Percentiles rank a stretch among this genome's conserved stretches.
These are phyloP conservation scores for Lactarius sanguifluus DNA, from an alignment of 768 basidiomycete species.

Conservation along the genomic window DNA sequence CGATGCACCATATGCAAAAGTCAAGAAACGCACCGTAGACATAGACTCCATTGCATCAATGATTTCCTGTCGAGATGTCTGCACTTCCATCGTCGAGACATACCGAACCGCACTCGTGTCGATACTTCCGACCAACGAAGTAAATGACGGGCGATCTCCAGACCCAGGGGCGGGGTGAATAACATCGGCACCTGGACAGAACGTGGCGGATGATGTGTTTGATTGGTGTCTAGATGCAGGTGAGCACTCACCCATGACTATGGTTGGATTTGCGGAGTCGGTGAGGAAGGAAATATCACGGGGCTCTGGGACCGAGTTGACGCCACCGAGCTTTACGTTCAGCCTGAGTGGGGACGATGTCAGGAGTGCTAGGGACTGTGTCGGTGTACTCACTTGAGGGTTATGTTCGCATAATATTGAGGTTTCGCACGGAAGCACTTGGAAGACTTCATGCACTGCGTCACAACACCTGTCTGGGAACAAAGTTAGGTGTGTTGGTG, in stretches of 20 bases:
- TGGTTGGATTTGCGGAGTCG: conserved; percentile 71
- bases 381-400: conserved; percentile 58
- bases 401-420: conserved; percentile 82
- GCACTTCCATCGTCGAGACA: conserved; percentile 57
- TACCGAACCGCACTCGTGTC: conserved; percentile 78
- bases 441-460: conserved; percentile 69
- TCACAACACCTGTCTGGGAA: conserved; percentile 66
- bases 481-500: conserved; percentile 9
- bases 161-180: conserved; percentile 85
- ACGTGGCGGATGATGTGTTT: neutral
- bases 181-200: conserved; percentile 66
- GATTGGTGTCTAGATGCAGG: neutral
- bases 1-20: neutral
- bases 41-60: conserved; percentile 69
- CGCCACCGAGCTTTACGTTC: conserved; percentile 83
- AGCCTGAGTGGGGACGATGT: conserved; percentile 45
- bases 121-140: conserved; percentile 76
- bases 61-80: conserved; percentile 70
- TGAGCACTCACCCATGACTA: conserved; percentile 64
- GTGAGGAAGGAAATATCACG: conserved; percentile 62
- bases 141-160: conserved; percentile 75
- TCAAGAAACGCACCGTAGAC: conserved; percentile 49
- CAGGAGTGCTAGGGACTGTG: neutral
- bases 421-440: conserved; percentile 68
- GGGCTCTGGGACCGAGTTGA: conserved; percentile 75